Conservation (phyloP, 2,329 filamentous ascomycete species). For the Alternaria triticimaculans region DNA sequence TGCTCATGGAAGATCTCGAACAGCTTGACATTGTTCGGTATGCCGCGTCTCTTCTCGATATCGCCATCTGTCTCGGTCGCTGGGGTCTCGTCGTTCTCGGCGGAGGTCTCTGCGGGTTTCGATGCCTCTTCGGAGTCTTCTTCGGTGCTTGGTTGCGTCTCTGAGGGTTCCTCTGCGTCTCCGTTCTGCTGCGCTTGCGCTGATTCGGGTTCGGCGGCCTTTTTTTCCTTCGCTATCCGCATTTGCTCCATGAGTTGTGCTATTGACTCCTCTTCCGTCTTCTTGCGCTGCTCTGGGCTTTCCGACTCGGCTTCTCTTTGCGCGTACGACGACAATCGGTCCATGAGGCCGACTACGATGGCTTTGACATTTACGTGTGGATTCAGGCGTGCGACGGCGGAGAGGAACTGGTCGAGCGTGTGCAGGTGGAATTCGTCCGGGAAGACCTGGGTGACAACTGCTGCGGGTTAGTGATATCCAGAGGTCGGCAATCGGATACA, state of each 20-base stretch:
- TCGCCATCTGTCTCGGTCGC: conserved; percentile 52
- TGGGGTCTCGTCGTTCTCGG: conserved; percentile 46
- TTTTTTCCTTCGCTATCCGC: conserved; percentile 68
- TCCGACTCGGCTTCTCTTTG: conserved; percentile 81
- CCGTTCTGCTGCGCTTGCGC: conserved; percentile 44
- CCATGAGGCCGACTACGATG: conserved; percentile 98
- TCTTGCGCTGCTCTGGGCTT: conserved; percentile 72
- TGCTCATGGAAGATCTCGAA: conserved; percentile 98
- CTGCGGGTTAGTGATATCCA: conserved; percentile 30
- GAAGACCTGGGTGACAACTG: conserved; percentile 97
- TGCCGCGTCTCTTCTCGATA: conserved; percentile 59
- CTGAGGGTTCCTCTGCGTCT: conserved; percentile 29
- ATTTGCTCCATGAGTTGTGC: conserved; percentile 78
- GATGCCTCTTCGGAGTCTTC: conserved; percentile 39
- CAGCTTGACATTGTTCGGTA: conserved; percentile 80
- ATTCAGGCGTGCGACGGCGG: conserved; percentile 89
- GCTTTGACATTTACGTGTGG: conserved; percentile 97
- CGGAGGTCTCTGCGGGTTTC: conserved; percentile 33
- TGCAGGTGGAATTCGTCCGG: conserved; percentile 98
- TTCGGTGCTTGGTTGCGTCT: conserved; percentile 32
- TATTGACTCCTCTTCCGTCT: conserved; percentile 84
- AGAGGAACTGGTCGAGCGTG: conserved; percentile 93
- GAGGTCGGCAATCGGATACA: not conserved
- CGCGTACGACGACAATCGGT: conserved; percentile 92
- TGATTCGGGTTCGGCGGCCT: conserved; percentile 35